These are phyloP conservation scores for Aegilops sharonensis DNA, from an alignment of 176 grass and related monocot genomes.

Conservation along the genomic window DNA sequence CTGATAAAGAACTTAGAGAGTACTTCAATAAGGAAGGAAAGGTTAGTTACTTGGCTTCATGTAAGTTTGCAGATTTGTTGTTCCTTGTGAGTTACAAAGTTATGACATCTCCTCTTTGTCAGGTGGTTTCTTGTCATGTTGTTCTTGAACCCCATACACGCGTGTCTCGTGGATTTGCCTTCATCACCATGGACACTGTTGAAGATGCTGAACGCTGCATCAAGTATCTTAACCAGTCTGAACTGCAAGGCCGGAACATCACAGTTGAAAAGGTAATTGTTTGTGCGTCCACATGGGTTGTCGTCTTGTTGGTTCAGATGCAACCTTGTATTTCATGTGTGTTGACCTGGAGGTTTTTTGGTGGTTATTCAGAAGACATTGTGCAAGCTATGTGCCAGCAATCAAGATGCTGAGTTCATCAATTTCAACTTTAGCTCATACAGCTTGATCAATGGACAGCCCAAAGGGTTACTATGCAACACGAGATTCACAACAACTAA, in stretches of 20 bases:
- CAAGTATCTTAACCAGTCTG: conserved; percentile 68
- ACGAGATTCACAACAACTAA: conserved; percentile 82
- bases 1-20: conserved; percentile 62
- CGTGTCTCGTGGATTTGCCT: conserved; percentile 74
- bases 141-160: conserved; percentile 69
- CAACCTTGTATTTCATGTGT: conserved; percentile 27
- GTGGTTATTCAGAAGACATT: conserved; percentile 82
- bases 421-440: conserved; percentile 68
- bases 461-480: conserved; percentile 67
- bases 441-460: conserved; percentile 72
- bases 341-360: conserved; percentile 79
- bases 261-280: conserved; percentile 72
- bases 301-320: conserved; percentile 25
- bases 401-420: conserved; percentile 75
- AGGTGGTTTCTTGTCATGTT: conserved; percentile 64
- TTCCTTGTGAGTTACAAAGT: neutral
- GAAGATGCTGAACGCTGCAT: conserved; percentile 73
- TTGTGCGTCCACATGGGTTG: neutral
- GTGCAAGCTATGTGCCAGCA: conserved; percentile 71
- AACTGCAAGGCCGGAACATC: conserved; percentile 60
- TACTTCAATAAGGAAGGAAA: conserved; percentile 72
- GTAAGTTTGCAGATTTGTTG: neutral
- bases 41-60: conserved; percentile 36
- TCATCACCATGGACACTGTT: conserved; percentile 63
- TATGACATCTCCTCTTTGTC: conserved; percentile 9